Evolutionary conservation across 371 early-diverging fungal species (phyloP).

Genomic region (Mucor mucedo): DNA sequence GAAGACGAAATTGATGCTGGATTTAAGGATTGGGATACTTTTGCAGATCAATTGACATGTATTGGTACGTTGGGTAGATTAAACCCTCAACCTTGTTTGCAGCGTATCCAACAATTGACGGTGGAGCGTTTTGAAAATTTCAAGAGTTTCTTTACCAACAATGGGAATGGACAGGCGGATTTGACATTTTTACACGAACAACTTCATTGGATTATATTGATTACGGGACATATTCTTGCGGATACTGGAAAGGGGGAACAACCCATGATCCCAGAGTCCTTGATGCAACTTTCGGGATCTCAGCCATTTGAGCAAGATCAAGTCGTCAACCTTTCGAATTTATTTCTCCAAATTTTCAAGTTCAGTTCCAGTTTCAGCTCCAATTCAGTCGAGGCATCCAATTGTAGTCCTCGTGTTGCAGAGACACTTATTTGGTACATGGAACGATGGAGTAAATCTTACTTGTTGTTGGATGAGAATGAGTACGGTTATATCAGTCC

Average conservation of each 20-base stretch:
- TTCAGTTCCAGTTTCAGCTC: constrained; percentile 47
- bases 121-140: constrained; percentile 56
- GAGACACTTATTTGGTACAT: constrained; percentile 79
- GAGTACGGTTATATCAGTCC: constrained; percentile 66
- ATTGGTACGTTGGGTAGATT: constrained; percentile 71
- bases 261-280: constrained; percentile 70
- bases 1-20: constrained; percentile 65
- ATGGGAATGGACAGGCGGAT: constrained; percentile 22
- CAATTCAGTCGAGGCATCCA: constrained; percentile 56
- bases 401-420: constrained; percentile 76
- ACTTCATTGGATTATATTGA: constrained; percentile 77
- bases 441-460: constrained; percentile 78
- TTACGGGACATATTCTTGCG: constrained; percentile 69
- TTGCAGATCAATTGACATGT: constrained; percentile 75
- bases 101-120: constrained; percentile 53
- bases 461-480: constrained; percentile 65
- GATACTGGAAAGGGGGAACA: constrained; percentile 74
- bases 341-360: constrained; percentile 54
- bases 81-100: constrained; percentile 57
- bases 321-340: constrained; percentile 56
- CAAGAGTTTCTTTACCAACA: constrained; percentile 39
- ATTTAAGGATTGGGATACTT: constrained; percentile 75
- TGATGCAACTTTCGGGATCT: constrained; percentile 66
- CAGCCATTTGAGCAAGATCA: constrained; percentile 60
- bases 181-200: constrained; percentile 64